A percentile compares a stretch with the other conserved stretches of the same genome.
Evolutionary conservation across 2,329 filamentous ascomycete genomes (phyloP).

Genomic region (Scedosporium apiospermum): DNA sequence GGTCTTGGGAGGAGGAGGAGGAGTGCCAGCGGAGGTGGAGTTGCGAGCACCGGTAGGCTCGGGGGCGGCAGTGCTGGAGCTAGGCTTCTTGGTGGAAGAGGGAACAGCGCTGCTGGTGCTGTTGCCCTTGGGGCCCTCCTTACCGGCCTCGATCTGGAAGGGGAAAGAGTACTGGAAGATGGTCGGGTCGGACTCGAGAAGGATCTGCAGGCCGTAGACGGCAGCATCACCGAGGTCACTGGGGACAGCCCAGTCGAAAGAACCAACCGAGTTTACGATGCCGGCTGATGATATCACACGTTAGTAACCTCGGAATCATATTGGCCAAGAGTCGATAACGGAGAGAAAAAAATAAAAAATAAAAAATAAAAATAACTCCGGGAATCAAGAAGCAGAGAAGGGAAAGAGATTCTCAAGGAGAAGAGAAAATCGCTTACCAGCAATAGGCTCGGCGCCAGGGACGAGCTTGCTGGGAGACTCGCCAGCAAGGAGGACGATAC

Average conservation of each 20-base stretch:
- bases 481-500: constrained; percentile 47
- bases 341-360: background rate
- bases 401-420: too few species aligned
- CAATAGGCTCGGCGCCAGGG: constrained; percentile 29
- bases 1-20: background rate
- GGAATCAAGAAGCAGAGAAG: too few species aligned
- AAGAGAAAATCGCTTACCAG: constrained; percentile 32
- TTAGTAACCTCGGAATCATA: background rate
- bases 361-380: too few species aligned
- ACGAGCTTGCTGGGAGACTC: constrained; percentile 30
- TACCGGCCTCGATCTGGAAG: constrained; percentile 39
- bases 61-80: constrained; percentile 16
- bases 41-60: constrained; percentile 16
- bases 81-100: constrained; percentile 15
- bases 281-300: constrained; percentile 25
- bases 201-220: constrained; percentile 50
- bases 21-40: constrained; percentile 11
- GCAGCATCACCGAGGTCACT: constrained; percentile 30
- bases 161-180: constrained; percentile 55
- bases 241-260: constrained; percentile 42
- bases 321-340: background rate
- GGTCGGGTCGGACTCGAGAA: constrained; percentile 32
- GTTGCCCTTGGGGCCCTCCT: constrained; percentile 17
- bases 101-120: constrained; percentile 18
- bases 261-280: constrained; percentile 33